Evolutionary conservation across 2,329 filamentous ascomycete genomes (phyloP).

Genomic region (Aspergillus ruber): DNA sequence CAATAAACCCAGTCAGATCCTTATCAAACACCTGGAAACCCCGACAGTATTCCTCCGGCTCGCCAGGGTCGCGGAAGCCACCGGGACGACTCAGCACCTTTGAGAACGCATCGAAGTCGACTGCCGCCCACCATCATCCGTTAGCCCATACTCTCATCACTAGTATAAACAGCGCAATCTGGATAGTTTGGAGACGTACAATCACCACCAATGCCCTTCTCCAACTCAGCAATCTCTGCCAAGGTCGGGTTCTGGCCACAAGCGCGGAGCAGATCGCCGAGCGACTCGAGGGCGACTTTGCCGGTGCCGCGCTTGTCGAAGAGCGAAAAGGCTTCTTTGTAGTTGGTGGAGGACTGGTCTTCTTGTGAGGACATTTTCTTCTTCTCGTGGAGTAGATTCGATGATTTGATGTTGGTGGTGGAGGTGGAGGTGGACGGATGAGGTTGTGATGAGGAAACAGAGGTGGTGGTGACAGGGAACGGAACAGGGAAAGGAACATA

Average conservation of each 20-base stretch:
- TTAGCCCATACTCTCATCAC: too few species aligned
- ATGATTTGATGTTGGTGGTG: background rate
- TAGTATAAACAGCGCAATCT: background rate
- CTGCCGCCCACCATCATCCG: slow-evolving; percentile 48
- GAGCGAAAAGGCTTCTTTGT: slow-evolving; percentile 99
- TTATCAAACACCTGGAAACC: slow-evolving; percentile 99
- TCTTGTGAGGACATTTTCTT: slow-evolving; percentile 23
- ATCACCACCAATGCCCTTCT: slow-evolving; percentile 81
- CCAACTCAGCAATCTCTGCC: slow-evolving; percentile 83
- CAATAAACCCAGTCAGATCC: slow-evolving; percentile 96
- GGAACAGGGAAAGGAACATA: background rate
- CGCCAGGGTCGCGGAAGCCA: slow-evolving; percentile 95
- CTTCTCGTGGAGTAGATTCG: background rate
- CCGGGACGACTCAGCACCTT: slow-evolving; percentile 95
- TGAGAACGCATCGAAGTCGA: slow-evolving; percentile 96
- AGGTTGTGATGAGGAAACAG: background rate
- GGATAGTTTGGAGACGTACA: slow-evolving; percentile 57
- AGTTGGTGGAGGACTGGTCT: slow-evolving; percentile 76
- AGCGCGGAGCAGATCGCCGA: slow-evolving; percentile 90
- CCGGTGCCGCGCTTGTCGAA: slow-evolving; percentile 99
- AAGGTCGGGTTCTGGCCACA: slow-evolving; percentile 98
- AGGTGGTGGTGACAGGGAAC: background rate
- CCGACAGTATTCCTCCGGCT: slow-evolving; percentile 96
- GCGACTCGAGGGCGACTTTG: slow-evolving; percentile 75
- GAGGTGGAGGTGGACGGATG: background rate